A percentile compares a stretch with the other conserved stretches of the same genome.
Evolutionary conservation across 345 rosid genomes (phyloP).

Genomic region (Eucalyptus erythrocorys): DNA sequence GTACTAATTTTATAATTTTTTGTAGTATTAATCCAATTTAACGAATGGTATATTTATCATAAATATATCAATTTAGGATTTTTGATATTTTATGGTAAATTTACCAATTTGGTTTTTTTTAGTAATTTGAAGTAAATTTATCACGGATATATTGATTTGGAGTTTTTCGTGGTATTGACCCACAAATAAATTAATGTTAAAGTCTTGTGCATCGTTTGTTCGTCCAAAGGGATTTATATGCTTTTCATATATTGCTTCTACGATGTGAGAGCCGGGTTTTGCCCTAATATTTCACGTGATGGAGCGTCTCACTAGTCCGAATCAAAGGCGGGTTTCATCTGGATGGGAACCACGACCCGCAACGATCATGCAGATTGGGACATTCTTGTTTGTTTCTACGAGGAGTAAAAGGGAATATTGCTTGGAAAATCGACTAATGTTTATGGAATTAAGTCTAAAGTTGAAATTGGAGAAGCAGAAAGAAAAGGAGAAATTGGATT

Average conservation of each 20-base stretch:
- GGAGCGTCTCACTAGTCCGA: accelerated
- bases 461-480: background rate
- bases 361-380: background rate
- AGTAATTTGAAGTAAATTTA: accelerated
- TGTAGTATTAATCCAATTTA: accelerated
- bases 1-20: too few relatives aligned
- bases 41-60: accelerated
- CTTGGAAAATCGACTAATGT: background rate
- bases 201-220: accelerated
- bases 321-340: accelerated
- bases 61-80: accelerated
- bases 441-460: background rate
- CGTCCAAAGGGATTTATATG: background rate
- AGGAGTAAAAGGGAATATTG: background rate
- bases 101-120: accelerated
- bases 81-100: accelerated
- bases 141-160: accelerated
- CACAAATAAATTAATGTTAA: background rate
- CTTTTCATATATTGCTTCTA: accelerated
- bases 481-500: background rate
- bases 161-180: accelerated
- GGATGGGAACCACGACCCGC: background rate
- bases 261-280: accelerated
- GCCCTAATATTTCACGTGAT: background rate
- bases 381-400: background rate